Base-by-base conservation (phyloP, 106 monocot species). In the Dactylorhiza incarnata region DNA sequence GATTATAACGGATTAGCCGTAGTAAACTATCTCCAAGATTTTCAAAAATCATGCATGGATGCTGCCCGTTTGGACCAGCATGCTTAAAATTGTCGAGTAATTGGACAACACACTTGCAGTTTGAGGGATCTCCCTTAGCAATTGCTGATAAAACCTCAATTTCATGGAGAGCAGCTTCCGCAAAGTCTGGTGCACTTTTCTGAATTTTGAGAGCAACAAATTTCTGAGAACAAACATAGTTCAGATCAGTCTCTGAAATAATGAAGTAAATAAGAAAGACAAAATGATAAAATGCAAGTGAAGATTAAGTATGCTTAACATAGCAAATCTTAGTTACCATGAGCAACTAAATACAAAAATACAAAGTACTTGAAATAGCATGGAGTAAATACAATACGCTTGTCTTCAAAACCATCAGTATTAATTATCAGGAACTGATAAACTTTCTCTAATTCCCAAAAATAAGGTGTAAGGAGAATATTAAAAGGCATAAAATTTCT, bases 151-250 rank as follows among this genome's bases (percentile, higher is more conserved):
- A 76, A 59, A 97, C 16, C 59, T 91, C 88, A 10, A 91, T 91
- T 77, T 97, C 97, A 69, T 97, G 97, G 19, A 89, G 76, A 45
- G 94, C 97, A 49, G 94, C 88, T 68, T 91, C 79, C 43, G 91
- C 85, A 81, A 85, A 97, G 13, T 97, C 82, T 52, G 70, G 20
- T 48, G 93, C 89, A 77, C 97, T 94, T 63, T 97, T 97, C 67
- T 97, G 96, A 74, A 97, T 97, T 80, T 97, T 97, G 10, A 97
- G 84, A 29, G 96, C 96, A 45, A 97, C 93, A 54, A 85, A 91
- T 74, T 68, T 91, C 96, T 97, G 83, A 68, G 79, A 73, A 48
- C 11, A 75, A 59, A 75, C 13, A 13, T 9, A 62, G 24, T 11
- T 55, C 14, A 65, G 13, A 11, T 65, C 19, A 59, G 22, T 22